Evolutionary conservation across 257 asterid species (phyloP), one percentile per base, ranked within the genome.

Genomic region (Petunia secreta): DNA sequence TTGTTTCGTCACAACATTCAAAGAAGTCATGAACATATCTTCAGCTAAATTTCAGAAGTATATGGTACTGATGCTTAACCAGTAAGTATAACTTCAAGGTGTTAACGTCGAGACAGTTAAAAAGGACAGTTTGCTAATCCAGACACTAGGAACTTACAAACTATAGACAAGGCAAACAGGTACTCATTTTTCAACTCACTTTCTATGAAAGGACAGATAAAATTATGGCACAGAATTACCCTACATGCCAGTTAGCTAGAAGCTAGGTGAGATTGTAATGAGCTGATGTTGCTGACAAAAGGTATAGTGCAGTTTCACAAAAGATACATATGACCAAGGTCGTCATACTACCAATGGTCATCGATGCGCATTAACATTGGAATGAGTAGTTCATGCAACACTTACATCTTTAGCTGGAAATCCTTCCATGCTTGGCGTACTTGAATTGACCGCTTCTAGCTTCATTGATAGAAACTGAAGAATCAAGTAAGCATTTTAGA

Each of bases 401-500:
- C 97, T 87, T 90, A 90, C 97, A 82, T 91, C 98, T 91, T 94
- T 95, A 78, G 94, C 86, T 81, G 93, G 93, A 85, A 85, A 90
- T 85, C 89, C 98, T 71, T 93, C 98, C 44, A 91, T 78, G 73
- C 88, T 88, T 2, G 86, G 83, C 75, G 68, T 85, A 87, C 94
- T 88, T 71, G 97, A 85, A 85, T 91, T 92, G 69, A 95, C 97
- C 63, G 95, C 92, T 91, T 95, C 98, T 75, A 95, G 97, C 91
- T 95, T 95, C 98, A 93, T 92, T 1, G 99, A 93, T 63, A 95
- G 88, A 84, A 93, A 95, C 98, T 95, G 91, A 50, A 67, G 81
- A 16, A 68, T 68, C 57, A 68, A 44, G 76, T 43, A 46, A 15
- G 16, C 16, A 9, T 15, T 41, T 67, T 43, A 67, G 8, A 6